Conservation (phyloP, 2,329 filamentous ascomycete species). For the Aspergillus uvarum region DNA sequence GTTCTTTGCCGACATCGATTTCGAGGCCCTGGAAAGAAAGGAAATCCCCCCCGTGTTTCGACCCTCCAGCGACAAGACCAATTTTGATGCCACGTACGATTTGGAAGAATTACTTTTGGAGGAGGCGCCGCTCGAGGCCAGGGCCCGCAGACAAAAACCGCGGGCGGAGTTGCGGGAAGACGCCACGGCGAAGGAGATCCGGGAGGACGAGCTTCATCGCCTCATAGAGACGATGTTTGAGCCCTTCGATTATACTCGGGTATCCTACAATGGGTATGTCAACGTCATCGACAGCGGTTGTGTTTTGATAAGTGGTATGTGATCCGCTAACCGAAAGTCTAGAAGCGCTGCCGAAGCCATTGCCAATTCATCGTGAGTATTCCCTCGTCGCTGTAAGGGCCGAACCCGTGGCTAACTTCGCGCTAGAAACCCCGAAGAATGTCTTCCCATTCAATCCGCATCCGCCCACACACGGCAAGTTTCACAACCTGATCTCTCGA, state of each 20-base stretch:
- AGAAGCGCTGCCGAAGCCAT: conserved; percentile 43
- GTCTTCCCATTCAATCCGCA: conserved; percentile 32
- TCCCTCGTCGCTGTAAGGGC: conserved; percentile 7
- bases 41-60: conserved; percentile 87
- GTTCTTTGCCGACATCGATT: conserved; percentile 86
- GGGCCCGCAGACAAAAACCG: conserved; percentile 89
- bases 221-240: conserved; percentile 94
- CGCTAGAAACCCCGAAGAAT: conserved; percentile 41
- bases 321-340: conserved; percentile 13
- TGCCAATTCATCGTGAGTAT: conserved; percentile 35
- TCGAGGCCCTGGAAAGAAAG: conserved; percentile 78
- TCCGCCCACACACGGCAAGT: conserved; percentile 28
- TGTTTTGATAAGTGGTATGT: too few species aligned
- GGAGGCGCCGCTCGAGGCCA: conserved; percentile 89
- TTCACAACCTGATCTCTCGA: conserved; percentile 37
- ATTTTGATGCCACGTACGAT: conserved; percentile 98
- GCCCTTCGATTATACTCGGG: conserved; percentile 90
- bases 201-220: conserved; percentile 88
- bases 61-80: conserved; percentile 95
- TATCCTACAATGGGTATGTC: conserved; percentile 71
- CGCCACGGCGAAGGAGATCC: conserved; percentile 90
- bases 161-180: conserved; percentile 89
- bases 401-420: conserved; percentile 7
- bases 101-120: conserved; percentile 90
- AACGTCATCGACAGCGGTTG: neutral